Base-by-base conservation (phyloP, 495 filamentous ascomycete species). In the Daldinia loculata region DNA sequence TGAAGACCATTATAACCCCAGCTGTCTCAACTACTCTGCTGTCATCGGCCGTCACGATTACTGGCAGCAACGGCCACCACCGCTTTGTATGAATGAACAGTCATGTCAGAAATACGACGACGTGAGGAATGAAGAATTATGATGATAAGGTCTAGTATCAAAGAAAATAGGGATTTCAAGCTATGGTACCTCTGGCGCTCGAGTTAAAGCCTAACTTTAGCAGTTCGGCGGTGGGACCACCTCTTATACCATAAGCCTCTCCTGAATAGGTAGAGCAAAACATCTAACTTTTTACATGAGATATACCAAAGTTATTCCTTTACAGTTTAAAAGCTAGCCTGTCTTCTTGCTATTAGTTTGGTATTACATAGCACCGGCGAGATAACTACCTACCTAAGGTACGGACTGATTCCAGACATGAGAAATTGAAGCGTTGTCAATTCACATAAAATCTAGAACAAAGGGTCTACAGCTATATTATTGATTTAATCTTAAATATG, bases 1-100 rank as follows among this genome's bases (percentile, higher is more conserved):
- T 0, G 80, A 85, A 19, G 87, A 90, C 63, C 84, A 88, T 69
- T 74, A 82, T 27, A 74, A 81, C 19, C 88, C 88, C 0, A 76
- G 78, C 45, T 89, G 87, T 63, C 74, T 69, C 48, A 80, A 72
- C 38, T 66, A 26, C 26, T 66, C 70, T 60, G 11, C 66, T 61
- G 4, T 73, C 15, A 4, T 15, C 63, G 55, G 61, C 15, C 70
- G 68, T 19, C 6, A 56, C 17, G 34, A 43, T 51, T 75, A 75
- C 60, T 75, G 72, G 72, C 19, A 56, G 39, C n/a, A 17, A 4
- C 65, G 52, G 12, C 70, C 70, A 30, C 66, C 66, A 27, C 66
- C 61, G 29, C 17, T 38, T n/a, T 72, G 70, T 15, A 29, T 15
- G 15, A 34, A 56, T 19, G 55, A 24, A 17, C 22, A 65, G 9